Base-by-base conservation (phyloP, 345 rosid species). In the Sisymbrium irio region DNA sequence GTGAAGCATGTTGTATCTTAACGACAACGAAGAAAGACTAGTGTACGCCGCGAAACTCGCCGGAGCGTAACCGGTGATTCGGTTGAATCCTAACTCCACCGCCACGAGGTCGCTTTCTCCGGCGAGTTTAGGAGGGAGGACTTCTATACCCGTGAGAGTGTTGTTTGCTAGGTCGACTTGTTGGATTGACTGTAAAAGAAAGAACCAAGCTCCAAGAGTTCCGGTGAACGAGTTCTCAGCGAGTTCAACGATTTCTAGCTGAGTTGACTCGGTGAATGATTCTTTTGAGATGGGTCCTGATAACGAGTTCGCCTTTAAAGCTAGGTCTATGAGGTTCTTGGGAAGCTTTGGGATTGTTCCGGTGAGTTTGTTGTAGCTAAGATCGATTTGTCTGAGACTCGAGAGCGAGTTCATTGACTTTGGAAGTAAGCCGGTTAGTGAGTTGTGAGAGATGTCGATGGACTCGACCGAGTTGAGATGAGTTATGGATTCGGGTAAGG, bases 121-220 rank as follows among this genome's bases (percentile, higher is more conserved):
- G 17, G 77, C 74, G 17, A 66, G 35, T 4, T 30, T 45, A 1
- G 90, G 91, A 42, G 77, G 84, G 1, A 79, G 19, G 65, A 91
- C 81, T 80, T 81, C 86, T 62, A 89, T 62, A 2, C 75, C 51
- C 30, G 90, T 85, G 67, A 94, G 63, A 68, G 70, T 81, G 84
- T 91, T 94, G 46, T 91, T 91, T 12, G 97, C 85, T 27, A 93
- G 77, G 76, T 93, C 84, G 5, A 88, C 82, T 46, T 94, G 97
- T 55, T 94, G 98, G 51, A 94, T 50, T 12, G 86, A 85, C 10
- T 95, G 88, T 3, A 87, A 64, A 7, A 79, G 84, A 9, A 94
- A 86, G 81, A 94, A 86, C 98, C 98, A 94, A 1, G 88, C 53
- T 65, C 80, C 85, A 0, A 94, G 79, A 1, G 82, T 79, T 27